These are phyloP conservation scores for Aspergillus hiratsukae DNA, from an alignment of 2,329 filamentous ascomycete genomes.

Conservation along the genomic window DNA sequence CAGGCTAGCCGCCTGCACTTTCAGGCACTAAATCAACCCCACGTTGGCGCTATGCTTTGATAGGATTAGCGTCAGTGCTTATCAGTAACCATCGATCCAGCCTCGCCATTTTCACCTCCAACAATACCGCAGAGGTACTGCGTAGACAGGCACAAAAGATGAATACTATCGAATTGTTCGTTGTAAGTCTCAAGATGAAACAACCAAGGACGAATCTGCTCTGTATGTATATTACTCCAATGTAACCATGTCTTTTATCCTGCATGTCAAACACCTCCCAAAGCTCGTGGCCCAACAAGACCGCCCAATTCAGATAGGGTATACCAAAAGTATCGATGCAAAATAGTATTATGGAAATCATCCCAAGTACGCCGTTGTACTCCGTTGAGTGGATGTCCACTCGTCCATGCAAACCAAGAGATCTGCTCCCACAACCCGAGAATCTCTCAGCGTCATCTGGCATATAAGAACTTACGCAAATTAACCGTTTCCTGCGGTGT, in stretches of 20 bases:
- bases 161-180: not conserved
- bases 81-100: slow-evolving; percentile 16
- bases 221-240: not conserved
- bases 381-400: not conserved
- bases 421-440: slow-evolving; percentile 24
- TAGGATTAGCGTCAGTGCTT: slow-evolving; percentile 10
- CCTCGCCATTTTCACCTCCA: slow-evolving; percentile 10
- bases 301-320: not conserved
- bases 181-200: not conserved
- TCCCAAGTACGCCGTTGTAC: not conserved
- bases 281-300: not conserved
- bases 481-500: slow-evolving; percentile 9
- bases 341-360: not conserved
- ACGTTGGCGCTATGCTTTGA: slow-evolving; percentile 7
- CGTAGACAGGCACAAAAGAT: slow-evolving; percentile 1
- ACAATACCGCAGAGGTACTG: not conserved
- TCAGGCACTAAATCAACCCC: slow-evolving; percentile 1
- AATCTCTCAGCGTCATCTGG: slow-evolving; percentile 30
- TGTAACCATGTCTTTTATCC: not conserved
- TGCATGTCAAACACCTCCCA: not conserved
- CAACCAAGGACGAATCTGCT: not conserved
- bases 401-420: not conserved
- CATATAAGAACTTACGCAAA: slow-evolving; percentile 13
- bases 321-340: not conserved
- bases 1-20: slow-evolving; percentile 25